Evolutionary conservation across 2,329 filamentous ascomycete genomes (phyloP), one percentile per base, ranked within the genome.

Genomic region (Incumbomyces delicatus): DNA sequence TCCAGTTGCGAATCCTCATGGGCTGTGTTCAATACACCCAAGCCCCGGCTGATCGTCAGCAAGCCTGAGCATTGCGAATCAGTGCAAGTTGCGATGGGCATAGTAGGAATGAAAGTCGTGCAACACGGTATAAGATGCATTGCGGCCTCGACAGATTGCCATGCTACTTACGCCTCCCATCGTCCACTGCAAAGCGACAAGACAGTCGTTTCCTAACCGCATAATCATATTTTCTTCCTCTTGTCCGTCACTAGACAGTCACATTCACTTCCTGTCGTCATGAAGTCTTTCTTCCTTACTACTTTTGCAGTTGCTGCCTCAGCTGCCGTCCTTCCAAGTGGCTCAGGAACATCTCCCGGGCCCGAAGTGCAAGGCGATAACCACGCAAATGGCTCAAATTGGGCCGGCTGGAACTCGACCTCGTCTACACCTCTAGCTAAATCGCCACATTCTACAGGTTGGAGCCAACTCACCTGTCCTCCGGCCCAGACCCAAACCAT

Each of bases 211-310:
- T 12, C 16, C 16, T 29, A 29, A n/a, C 16, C 20, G 3, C 38
- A 13, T 13, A 27, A 29, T 18, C 13, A 35, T 17, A 5, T n/a
- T 12, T 11, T 12, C 12, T 27, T 41, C 17, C 20, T 41, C 38
- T 13, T n/a, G 6, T 30, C 38, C 29, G 29, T 29, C 22, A 18
- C 38, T 29, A 6, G 6, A 10, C 12, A 30, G 5, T 22, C 18
- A 27, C 16, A 27, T 27, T 41, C 11, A 29, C 38, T 27, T 13
- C 17, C 6, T 2, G 2, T 30, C 38, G 29, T 14, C 3, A 41
- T 41, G 38, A 41, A 41, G 38, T 18, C 38, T 14, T 41, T 41
- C 14, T 41, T 27, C 38, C 2, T 41, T 27, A 11, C 38, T 29
- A 18, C 38, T 13, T 29, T 30, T 27, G 22, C 14, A 3, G 17